Conservation (phyloP, 176 grass and related monocot species). For the Triticum turgidum region DNA sequence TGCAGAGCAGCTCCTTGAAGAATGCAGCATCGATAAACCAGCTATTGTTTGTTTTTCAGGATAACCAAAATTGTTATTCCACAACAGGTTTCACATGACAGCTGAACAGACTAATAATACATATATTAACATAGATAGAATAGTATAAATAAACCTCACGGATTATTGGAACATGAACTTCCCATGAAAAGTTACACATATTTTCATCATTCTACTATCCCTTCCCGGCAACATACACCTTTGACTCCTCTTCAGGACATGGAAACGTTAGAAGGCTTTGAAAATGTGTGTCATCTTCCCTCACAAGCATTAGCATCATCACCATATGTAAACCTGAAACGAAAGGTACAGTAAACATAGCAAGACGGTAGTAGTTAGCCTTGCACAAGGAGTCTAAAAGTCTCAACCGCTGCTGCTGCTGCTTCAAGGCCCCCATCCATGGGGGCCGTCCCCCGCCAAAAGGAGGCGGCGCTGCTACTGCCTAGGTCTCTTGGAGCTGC, state of each 20-base stretch:
- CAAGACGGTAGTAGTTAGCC: constrained; percentile 29
- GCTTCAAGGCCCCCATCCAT: constrained; percentile 17
- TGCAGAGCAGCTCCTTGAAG: too few species aligned
- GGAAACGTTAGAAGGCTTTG: constrained; percentile 34
- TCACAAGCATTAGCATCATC: constrained; percentile 44
- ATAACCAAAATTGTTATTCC: not conserved
- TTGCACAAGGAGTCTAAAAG: constrained; percentile 29
- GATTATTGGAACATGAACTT: constrained; percentile 47
- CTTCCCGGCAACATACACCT: constrained; percentile 31
- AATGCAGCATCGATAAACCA: not conserved
- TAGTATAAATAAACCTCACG: constrained; percentile 27
- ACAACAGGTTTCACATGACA: not conserved
- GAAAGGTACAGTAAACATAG: constrained; percentile 44
- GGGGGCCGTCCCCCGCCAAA: not conserved
- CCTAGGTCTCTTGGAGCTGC: constrained; percentile 82
- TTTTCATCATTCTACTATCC: constrained; percentile 17
- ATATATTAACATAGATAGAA: constrained; percentile 25
- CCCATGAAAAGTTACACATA: constrained; percentile 30
- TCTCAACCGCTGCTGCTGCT: constrained; percentile 28
- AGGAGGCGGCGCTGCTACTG: constrained; percentile 30
- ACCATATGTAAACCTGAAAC: constrained; percentile 44
- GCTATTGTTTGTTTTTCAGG: not conserved
- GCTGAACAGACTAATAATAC: not conserved
- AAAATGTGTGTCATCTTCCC: constrained; percentile 37
- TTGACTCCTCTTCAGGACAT: constrained; percentile 16